phyloP scores from a whole-genome alignment of 768 basidiomycete genomes.

The Leccinum pellstonianum region DNA sequence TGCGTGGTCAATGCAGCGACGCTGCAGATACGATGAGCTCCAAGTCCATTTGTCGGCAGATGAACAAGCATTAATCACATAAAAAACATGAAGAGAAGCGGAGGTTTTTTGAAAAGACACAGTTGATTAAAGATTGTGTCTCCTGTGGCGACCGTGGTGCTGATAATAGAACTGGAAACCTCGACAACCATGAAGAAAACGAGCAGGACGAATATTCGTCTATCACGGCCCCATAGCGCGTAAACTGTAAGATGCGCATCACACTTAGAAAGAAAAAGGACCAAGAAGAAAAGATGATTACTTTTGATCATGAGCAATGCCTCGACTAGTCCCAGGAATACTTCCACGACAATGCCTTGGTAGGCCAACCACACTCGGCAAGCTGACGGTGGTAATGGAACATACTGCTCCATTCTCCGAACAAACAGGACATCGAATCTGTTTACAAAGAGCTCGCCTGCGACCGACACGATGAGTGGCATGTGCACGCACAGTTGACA shows the following conservation, averaged over 20 bases:
- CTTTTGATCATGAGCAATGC: conserved; percentile 11
- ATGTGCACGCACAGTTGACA: conserved; percentile 9
- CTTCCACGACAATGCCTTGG: conserved; percentile 3
- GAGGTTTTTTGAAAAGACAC: conserved; percentile 8
- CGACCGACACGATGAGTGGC: neutral
- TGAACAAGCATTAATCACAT: conserved; percentile 2
- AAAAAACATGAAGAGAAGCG: conserved; percentile 3
- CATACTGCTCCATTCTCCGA: conserved; percentile 4
- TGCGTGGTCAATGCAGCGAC: conserved; percentile 2
- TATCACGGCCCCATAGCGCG: conserved; percentile 4
- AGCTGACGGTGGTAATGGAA: neutral
- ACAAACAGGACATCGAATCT: conserved; percentile 6
- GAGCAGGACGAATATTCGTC: conserved; percentile 5
- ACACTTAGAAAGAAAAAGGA: neutral
- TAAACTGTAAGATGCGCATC: conserved; percentile 3
- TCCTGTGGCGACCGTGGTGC: neutral
- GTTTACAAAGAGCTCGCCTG: neutral
- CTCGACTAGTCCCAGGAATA: conserved; percentile 12
- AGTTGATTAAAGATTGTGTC: conserved; percentile 6
- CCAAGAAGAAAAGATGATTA: neutral
- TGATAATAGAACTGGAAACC: conserved; percentile 1
- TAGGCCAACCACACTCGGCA: conserved; percentile 13
- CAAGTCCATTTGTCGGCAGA: neutral
- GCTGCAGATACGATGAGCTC: neutral
- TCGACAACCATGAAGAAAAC: conserved; percentile 2